Evolutionary conservation across 2,329 filamentous ascomycete species (phyloP), one percentile per base, ranked within the genome.

Genomic region (Pseudogymnoascus sp.): DNA sequence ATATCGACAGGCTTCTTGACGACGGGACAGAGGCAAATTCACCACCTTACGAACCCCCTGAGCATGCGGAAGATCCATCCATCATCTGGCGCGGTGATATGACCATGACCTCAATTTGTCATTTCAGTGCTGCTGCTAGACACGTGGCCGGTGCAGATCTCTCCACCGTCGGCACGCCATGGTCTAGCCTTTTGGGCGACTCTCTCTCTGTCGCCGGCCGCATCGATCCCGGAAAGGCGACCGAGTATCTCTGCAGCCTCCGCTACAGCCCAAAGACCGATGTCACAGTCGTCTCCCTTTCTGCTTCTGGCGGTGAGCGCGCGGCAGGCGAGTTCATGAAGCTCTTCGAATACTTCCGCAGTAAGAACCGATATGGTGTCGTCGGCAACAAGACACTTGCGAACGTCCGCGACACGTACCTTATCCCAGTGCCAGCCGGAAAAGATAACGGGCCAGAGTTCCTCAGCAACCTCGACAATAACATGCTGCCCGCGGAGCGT

Each of bases 171-270:
- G 70, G 68, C 41, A 71, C 72, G 62, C 83, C 87, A 0, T 97
- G 92, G 91, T 82, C 82, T 16, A 84, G 89, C 63, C 78, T 97
- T 8, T 84, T 96, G 6, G 89, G 91, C 0, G 79, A 83, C 30
- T 82, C 80, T 6, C 78, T 94, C 30, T 85, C 82, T 5, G 87
- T 94, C 22, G 87, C 87, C 58, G 91, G 90, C 1, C 85, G 94
- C 16, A 94, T 99, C 64, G 85, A 90, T 60, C 86, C 91, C 67
- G 83, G 88, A 64, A 89, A 88, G 66, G 94, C 93, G 9, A 91
- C 92, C 62, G 91, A 95, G 65, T 99, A 99, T 70, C 85, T 99
- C 0, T 94, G 91, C 71, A 87, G 91, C 60, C 80, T 97, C 64
- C 86, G 91, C 11, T 95, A 90, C 74, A 93, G 89, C 72, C 83